A percentile compares a stretch with the other conserved stretches of the same genome.
Conservation (phyloP, 2,329 filamentous ascomycete genomes). For the Seiridium cupressi region DNA sequence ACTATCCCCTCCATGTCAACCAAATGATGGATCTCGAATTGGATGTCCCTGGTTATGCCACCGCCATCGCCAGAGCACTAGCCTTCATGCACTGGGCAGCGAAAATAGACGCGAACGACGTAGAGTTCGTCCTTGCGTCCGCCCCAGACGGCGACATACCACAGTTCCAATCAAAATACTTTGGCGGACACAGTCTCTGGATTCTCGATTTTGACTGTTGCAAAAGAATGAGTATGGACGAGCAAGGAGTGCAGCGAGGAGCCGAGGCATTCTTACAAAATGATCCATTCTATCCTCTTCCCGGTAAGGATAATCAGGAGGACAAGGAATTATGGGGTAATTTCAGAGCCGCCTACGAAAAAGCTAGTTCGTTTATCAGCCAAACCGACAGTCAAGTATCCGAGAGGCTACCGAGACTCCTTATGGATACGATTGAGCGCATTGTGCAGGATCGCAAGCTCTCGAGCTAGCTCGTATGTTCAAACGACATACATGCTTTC, state of each 20-base stretch:
- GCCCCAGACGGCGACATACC: conserved; percentile 13
- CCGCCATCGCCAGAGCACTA: conserved; percentile 46
- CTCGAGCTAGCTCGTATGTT: no score
- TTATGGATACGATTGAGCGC: background rate
- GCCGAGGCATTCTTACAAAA: conserved; percentile 44
- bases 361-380: conserved; percentile 5
- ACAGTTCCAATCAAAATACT: background rate
- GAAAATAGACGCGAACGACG: conserved; percentile 47
- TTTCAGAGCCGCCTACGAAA: conserved; percentile 18
- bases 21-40: conserved; percentile 45
- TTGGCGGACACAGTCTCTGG: conserved; percentile 29
- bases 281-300: conserved; percentile 50
- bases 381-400: background rate
- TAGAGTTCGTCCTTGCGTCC: conserved; percentile 52
- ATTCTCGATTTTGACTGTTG: conserved; percentile 47
- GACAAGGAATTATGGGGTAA: conserved; percentile 20
- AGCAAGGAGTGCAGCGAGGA: conserved; percentile 36
- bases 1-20: conserved; percentile 47
- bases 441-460: background rate
- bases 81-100: conserved; percentile 49
- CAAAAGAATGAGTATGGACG: conserved; percentile 30
- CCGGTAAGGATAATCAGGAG: conserved; percentile 11
- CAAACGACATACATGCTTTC: no score
- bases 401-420: background rate
- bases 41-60: conserved; percentile 31